A percentile compares a stretch with the other conserved stretches of the same genome.
Evolutionary conservation across 1,284 basidiomycete species (phyloP).

Genomic region (Trametes polyzona): DNA sequence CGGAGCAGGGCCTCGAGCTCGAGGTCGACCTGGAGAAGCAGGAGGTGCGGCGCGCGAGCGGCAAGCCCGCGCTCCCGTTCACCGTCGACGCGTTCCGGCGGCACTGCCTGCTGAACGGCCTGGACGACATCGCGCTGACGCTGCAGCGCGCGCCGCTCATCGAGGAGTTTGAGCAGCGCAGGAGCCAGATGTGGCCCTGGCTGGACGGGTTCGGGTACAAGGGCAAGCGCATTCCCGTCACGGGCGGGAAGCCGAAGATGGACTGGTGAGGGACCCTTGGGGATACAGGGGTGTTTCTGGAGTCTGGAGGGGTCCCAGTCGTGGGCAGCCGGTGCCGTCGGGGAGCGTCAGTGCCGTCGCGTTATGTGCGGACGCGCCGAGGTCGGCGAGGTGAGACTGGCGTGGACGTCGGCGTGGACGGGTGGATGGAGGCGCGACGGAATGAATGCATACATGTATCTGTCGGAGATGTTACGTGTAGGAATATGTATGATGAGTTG

Average conservation of each 20-base stretch:
- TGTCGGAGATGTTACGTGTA: background rate
- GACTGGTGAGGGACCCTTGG: constrained; percentile 91
- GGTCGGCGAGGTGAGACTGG: background rate
- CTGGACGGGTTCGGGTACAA: constrained; percentile 91
- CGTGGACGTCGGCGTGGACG: too few species aligned
- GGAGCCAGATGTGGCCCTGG: constrained; percentile 88
- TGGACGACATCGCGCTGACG: constrained; percentile 94
- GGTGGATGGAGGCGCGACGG: too few species aligned
- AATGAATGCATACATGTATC: constrained; percentile 10
- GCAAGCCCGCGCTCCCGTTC: constrained; percentile 76
- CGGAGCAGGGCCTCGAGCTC: constrained; percentile 78
- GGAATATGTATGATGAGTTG: background rate
- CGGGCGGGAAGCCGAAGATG: constrained; percentile 56
- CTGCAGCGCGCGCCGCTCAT: constrained; percentile 78
- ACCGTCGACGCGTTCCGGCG: constrained; percentile 86
- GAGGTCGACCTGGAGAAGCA: constrained; percentile 91
- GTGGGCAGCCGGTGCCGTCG: too few species aligned
- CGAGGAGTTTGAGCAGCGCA: constrained; percentile 74
- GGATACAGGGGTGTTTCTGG: too few species aligned
- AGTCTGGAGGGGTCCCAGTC: too few species aligned
- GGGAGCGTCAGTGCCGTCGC: too few species aligned
- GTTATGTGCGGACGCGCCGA: background rate
- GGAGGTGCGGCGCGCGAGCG: constrained; percentile 80
- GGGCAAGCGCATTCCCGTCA: constrained; percentile 70
- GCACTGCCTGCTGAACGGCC: constrained; percentile 90